phyloP scores from a whole-genome alignment of 2,329 filamentous ascomycete genomes.

The Rhynchosporium graminicola region DNA sequence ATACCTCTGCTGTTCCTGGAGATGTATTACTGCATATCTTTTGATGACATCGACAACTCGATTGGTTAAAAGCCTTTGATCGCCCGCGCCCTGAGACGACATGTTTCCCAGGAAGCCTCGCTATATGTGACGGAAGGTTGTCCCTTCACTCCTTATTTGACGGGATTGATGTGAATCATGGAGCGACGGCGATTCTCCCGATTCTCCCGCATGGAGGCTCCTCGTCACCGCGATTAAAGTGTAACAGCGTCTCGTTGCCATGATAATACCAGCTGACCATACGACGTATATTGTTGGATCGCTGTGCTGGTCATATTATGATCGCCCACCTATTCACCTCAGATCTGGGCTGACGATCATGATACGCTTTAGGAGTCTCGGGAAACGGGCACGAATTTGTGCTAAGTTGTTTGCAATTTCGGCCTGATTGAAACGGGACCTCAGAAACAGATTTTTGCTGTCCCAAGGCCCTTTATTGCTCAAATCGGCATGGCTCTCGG shows the following conservation, averaged over 20 bases:
- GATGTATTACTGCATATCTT: conserved; percentile 30
- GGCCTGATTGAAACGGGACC: conserved; percentile 14
- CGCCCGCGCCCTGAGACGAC: conserved; percentile 11
- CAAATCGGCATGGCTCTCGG: conserved; percentile 23
- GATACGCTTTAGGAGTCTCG: conserved; percentile 23
- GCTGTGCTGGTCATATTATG: conserved; percentile 16
- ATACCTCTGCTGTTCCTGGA: conserved; percentile 33
- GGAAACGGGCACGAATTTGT: conserved; percentile 26
- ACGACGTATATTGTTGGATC: conserved; percentile 9
- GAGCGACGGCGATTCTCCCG: conserved; percentile 29
- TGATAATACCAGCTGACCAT: conserved; percentile 24
- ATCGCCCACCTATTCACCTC: neutral
- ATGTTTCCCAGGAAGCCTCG: conserved; percentile 26
- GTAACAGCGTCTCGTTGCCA: conserved; percentile 22
- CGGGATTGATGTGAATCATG: conserved; percentile 21
- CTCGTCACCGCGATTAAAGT: conserved; percentile 21
- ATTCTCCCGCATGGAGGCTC: conserved; percentile 27
- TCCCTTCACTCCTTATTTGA: conserved; percentile 24
- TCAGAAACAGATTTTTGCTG: conserved; percentile 18
- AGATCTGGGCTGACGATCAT: conserved; percentile 11
- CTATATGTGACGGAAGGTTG: conserved; percentile 25
- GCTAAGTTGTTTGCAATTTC: conserved; percentile 27
- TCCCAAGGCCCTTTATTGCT: conserved; percentile 5
- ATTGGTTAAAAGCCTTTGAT: conserved; percentile 3
- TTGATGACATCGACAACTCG: conserved; percentile 21